A percentile compares a stretch with the other conserved stretches of the same genome.
Conservation (phyloP, 345 rosid species). For the Murraya koenigii region DNA sequence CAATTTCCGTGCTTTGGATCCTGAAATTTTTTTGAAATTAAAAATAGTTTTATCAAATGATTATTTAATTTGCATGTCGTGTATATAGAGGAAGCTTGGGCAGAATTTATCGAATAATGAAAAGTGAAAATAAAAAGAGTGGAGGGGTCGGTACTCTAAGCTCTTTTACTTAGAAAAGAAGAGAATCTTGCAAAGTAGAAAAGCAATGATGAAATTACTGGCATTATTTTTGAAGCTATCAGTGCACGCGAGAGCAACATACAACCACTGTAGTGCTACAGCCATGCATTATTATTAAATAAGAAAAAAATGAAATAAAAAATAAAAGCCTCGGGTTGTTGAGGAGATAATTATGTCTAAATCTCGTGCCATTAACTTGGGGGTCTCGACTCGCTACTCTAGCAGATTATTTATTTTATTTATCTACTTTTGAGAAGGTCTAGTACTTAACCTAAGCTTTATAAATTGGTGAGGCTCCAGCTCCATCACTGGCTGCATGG, state of each 20-base stretch:
- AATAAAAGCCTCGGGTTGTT: neutral
- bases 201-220: slow-evolving; percentile 20
- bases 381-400: neutral
- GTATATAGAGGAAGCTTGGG: neutral
- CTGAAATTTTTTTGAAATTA: slow-evolving; percentile 22
- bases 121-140: slow-evolving; percentile 5
- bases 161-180: slow-evolving; percentile 30
- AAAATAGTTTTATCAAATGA: too few relatives aligned
- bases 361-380: neutral
- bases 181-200: slow-evolving; percentile 40
- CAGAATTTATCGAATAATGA: neutral
- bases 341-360: neutral
- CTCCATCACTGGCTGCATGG: neutral
- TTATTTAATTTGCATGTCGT: too few relatives aligned
- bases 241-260: slow-evolving; percentile 24
- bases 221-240: slow-evolving; percentile 21
- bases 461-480: slow-evolving; percentile 6
- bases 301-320: neutral
- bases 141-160: slow-evolving; percentile 23
- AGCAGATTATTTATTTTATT: neutral
- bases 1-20: slow-evolving; percentile 99
- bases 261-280: neutral
- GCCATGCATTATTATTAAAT: neutral
- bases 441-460: neutral
- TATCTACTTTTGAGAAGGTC: neutral